Evolutionary conservation across 306 rosid genomes (phyloP).

Genomic region (Cajanus cajan): DNA sequence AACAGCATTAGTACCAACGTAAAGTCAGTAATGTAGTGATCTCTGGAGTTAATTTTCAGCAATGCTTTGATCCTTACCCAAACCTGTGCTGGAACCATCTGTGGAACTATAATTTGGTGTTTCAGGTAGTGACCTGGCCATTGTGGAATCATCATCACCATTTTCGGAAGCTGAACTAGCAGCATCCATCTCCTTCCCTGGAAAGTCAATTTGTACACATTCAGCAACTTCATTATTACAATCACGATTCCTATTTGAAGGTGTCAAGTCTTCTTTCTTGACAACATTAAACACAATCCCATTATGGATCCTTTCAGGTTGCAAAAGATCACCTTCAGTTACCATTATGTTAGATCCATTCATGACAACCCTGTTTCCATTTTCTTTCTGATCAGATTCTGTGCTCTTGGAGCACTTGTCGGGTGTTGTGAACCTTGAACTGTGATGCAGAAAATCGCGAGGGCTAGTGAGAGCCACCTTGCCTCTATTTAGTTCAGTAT

Average conservation of each 20-base stretch:
- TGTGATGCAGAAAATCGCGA: slow-evolving; percentile 38
- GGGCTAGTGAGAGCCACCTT: slow-evolving; percentile 42
- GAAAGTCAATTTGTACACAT: slow-evolving; percentile 63
- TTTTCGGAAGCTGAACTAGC: slow-evolving; percentile 66
- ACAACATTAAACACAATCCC: slow-evolving; percentile 88
- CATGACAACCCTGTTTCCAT: slow-evolving; percentile 38
- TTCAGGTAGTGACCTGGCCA: slow-evolving; percentile 27
- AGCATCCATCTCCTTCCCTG: slow-evolving; percentile 65
- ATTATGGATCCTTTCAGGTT: slow-evolving; percentile 79
- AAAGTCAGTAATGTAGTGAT: not conserved
- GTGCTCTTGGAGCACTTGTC: slow-evolving; percentile 57
- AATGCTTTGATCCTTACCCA: slow-evolving; percentile 26
- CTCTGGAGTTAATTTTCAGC: slow-evolving; percentile 25
- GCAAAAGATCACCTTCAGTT: slow-evolving; percentile 93
- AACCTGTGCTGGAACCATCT: slow-evolving; percentile 27
- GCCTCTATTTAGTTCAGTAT: slow-evolving; percentile 54
- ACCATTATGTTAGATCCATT: slow-evolving; percentile 65
- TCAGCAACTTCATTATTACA: slow-evolving; percentile 55
- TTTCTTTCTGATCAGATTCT: slow-evolving; percentile 53
- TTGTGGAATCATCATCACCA: slow-evolving; percentile 41
- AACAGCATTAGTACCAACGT: not conserved
- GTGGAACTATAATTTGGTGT: not conserved
- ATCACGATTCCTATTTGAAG: slow-evolving; percentile 55
- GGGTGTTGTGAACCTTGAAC: slow-evolving; percentile 52
- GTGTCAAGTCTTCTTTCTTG: slow-evolving; percentile 73